These are phyloP conservation scores for Rubroboletus pulcherrimus DNA, from an alignment of 768 basidiomycete genomes.

Conservation along the genomic window DNA sequence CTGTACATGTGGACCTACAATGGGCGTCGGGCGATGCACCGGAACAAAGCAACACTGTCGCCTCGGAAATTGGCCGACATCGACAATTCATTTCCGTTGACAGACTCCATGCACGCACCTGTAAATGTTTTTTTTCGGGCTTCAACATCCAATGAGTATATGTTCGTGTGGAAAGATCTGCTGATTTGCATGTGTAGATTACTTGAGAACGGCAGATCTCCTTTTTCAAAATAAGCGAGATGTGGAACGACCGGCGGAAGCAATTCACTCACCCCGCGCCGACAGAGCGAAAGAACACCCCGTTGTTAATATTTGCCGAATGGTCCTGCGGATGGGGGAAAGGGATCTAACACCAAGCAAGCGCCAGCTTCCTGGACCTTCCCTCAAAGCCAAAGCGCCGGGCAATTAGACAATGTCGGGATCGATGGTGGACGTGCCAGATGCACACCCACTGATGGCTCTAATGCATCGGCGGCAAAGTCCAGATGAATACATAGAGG, in stretches of 20 bases:
- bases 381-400: neutral
- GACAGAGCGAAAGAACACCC: neutral
- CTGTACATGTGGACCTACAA: neutral
- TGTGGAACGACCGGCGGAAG: neutral
- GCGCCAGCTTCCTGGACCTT: neutral
- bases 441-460: neutral
- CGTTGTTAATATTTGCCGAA: no score
- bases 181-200: neutral
- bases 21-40: neutral
- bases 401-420: neutral
- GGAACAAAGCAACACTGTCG: neutral
- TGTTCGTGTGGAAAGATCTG: neutral
- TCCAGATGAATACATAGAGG: neutral
- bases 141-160: neutral
- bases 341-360: neutral
- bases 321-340: neutral
- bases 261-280: neutral
- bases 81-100: neutral
- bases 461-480: neutral
- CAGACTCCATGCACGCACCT: neutral
- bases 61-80: neutral
- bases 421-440: no score
- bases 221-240: neutral
- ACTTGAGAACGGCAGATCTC: neutral
- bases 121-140: neutral